phyloP scores from a whole-genome alignment of 805 yeast species.

The Yamadazyma laniorum region DNA sequence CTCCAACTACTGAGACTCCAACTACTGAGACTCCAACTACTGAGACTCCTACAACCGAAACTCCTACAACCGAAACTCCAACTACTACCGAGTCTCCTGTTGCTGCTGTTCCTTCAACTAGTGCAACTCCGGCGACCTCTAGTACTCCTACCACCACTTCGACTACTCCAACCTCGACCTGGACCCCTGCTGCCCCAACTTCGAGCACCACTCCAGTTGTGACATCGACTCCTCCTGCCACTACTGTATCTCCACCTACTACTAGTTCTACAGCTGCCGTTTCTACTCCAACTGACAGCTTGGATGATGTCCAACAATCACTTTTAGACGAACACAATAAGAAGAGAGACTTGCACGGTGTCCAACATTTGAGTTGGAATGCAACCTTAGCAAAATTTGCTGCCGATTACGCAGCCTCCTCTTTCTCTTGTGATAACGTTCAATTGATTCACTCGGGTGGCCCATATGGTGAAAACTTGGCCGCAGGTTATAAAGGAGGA shows the following conservation, averaged over 20 bases:
- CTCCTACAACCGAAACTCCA: conserved; percentile 12
- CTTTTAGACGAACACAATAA: conserved; percentile 37
- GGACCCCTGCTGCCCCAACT: conserved; percentile 7
- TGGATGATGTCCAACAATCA: conserved; percentile 22
- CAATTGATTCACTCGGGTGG: conserved; percentile 61
- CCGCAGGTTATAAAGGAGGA: conserved; percentile 61
- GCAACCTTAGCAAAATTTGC: conserved; percentile 33
- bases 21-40: conserved; percentile 12
- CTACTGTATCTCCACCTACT: conserved; percentile 12
- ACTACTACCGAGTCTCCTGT: background rate
- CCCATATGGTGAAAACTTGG: conserved; percentile 75
- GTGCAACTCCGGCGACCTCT: conserved; percentile 8
- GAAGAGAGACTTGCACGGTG: conserved; percentile 36
- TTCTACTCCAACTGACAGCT: conserved; percentile 15
- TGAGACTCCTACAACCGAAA: background rate
- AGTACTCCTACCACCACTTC: conserved; percentile 8
- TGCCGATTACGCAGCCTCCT: conserved; percentile 48
- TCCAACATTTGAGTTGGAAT: conserved; percentile 34
- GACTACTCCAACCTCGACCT: conserved; percentile 8
- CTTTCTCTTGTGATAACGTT: conserved; percentile 57
- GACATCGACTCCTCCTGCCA: conserved; percentile 13
- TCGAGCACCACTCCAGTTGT: conserved; percentile 15
- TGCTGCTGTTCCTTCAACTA: conserved; percentile 6
- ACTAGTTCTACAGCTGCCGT: conserved; percentile 16
- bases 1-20: conserved; percentile 12